Evolutionary conservation across 768 basidiomycete genomes (phyloP).

Genomic region (Lactifluus echinatus): DNA sequence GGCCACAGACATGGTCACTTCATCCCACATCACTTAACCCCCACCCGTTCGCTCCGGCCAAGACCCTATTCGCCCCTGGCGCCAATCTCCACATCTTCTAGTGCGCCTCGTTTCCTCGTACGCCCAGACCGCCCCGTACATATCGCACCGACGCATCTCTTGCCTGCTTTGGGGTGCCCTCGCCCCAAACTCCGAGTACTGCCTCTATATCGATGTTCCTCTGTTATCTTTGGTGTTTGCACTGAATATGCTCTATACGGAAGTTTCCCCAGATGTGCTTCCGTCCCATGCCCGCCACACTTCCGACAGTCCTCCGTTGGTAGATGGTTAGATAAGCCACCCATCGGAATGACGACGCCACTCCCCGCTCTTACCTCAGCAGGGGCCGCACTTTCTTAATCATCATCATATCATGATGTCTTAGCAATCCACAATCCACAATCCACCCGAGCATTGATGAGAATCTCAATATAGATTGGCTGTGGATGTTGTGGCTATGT

Average conservation of each 20-base stretch:
- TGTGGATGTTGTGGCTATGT: background rate
- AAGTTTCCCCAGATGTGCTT: background rate
- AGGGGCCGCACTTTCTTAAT: background rate
- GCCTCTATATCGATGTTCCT: background rate
- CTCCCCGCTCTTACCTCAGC: slow-evolving; percentile 1
- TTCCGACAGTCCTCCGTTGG: background rate
- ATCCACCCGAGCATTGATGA: background rate
- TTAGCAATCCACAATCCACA: background rate
- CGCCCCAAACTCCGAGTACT: slow-evolving; percentile 14
- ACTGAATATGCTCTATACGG: background rate
- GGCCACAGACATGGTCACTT: background rate
- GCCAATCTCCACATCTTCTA: slow-evolving; percentile 12
- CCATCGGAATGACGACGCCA: too few relatives aligned
- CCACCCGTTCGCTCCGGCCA: slow-evolving; percentile 3
- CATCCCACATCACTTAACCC: background rate
- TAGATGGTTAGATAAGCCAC: slow-evolving; percentile 2
- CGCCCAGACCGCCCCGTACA: slow-evolving; percentile 13
- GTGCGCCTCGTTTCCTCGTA: slow-evolving; percentile 7
- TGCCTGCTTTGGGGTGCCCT: background rate
- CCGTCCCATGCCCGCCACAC: background rate
- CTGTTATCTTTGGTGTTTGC: background rate
- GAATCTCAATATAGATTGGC: background rate
- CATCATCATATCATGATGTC: background rate
- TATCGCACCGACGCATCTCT: slow-evolving; percentile 9
- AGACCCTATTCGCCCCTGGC: background rate